Evolutionary conservation across 1,139 yeast genomes (phyloP), one percentile per base, ranked within the genome.

Genomic region (Meyerozyma sp.): DNA sequence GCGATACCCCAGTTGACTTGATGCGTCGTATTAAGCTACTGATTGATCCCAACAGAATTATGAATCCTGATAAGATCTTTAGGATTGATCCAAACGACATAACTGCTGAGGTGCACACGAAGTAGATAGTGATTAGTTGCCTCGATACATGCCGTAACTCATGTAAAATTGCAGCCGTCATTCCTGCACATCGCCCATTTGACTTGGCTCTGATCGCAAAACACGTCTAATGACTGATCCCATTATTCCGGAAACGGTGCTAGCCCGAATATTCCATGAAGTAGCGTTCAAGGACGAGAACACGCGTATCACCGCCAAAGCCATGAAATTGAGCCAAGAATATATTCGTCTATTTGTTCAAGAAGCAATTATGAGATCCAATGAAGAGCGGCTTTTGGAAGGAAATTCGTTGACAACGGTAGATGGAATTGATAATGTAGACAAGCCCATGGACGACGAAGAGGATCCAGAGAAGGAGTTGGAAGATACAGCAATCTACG

Each of bases 331-430:
- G 32, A 68, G 81, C 1, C 65, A 81, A 1, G 83, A 79, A 51
- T 84, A 84, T 52, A 68, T 82, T 38, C 69, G 77, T 40, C 60
- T 82, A 49, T 83, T 83, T 54, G 72, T 84, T 11, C 70, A 76
- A 44, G 90, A 84, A 59, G 88, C 89, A 0, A 72, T 82, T 2
- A 56, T 77, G 11, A 57, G 91, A 47, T 75, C 90, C 2, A 74
- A 81, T 45, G 86, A 82, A 48, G 76, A 68, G 47, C 53, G 81
- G 39, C 35, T 63, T 4, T 48, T 56, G 16, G 75, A 71, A 43
- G 67, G 62, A 1, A 62, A 59, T 26, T 46, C 59, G 2, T 46
- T 57, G 16, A 50, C 55, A 14, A 53, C 54, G 32, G 66, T 62
- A 1, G 69, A 63, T 41, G 72, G 70, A 0, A 66, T 65, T n/a